Conservation (phyloP, 2,329 filamentous ascomycete genomes). For the Aspergillus cejpii region DNA sequence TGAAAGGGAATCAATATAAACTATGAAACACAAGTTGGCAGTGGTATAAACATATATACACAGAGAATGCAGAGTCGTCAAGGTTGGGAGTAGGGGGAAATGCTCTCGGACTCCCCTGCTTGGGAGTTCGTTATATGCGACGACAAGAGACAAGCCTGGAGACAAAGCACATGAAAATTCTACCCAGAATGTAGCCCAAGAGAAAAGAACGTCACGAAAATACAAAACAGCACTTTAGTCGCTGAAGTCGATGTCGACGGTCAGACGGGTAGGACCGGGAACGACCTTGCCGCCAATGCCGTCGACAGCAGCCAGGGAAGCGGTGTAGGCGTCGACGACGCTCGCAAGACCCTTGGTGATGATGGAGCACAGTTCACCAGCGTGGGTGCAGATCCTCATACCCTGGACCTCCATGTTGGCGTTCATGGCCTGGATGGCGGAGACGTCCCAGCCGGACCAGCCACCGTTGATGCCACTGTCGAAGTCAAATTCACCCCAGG, state of each 20-base stretch:
- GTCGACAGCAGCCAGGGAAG: slow-evolving; percentile 21
- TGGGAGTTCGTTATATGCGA: background rate
- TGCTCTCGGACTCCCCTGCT: no score
- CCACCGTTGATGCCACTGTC: slow-evolving; percentile 26
- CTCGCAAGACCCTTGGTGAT: slow-evolving; percentile 20
- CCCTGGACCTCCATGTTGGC: slow-evolving; percentile 27
- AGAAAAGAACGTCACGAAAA: slow-evolving; percentile 4
- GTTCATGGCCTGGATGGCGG: slow-evolving; percentile 32
- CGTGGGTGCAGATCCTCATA: slow-evolving; percentile 33
- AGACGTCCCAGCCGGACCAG: slow-evolving; percentile 39
- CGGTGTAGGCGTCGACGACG: slow-evolving; percentile 32
- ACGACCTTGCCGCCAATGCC: slow-evolving; percentile 26
- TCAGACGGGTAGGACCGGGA: slow-evolving; percentile 28
- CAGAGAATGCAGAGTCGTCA: slow-evolving; percentile 1
- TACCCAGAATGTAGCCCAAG: slow-evolving; percentile 7
- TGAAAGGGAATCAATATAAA: background rate
- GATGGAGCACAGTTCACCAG: slow-evolving; percentile 25
- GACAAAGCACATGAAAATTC: background rate
- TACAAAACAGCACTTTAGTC: slow-evolving; percentile 12
- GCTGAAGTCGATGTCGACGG: slow-evolving; percentile 27
- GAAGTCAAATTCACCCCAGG: slow-evolving; percentile 41
- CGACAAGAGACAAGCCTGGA: background rate
- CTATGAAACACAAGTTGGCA: background rate
- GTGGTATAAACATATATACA: background rate
- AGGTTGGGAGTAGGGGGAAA: background rate